Evolutionary conservation across 2,329 filamentous ascomycete genomes (phyloP), one percentile per base, ranked within the genome.

Genomic region (Aureobasidium sp.): DNA sequence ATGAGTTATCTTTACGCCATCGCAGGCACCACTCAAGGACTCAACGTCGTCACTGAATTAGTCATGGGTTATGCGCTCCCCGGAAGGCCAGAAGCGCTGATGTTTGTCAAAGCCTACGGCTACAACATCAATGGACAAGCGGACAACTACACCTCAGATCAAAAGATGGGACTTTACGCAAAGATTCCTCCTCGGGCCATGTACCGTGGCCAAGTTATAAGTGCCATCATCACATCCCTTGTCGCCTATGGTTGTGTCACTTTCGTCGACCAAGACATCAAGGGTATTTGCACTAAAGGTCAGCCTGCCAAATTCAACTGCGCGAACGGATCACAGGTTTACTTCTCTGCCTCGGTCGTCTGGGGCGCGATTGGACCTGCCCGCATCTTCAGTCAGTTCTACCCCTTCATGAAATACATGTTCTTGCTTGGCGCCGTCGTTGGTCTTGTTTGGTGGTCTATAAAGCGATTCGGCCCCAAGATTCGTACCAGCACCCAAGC

Each of bases 1-100:
- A 91, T 91, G 59, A 89, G 89, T 57, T 94, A 94, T 65, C 86
- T 94, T 62, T 93, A 93, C 86, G 89, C 88, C 14, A 88, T 94
- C 60, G 94, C 89, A 10, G 62, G 63, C 16, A 60, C 64, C 32
- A 58, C 61, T 6, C 62, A 63, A 47, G 14, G 61, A 52, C 8
- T 62, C 35, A 62, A 61, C 19, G 61, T 62, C 19, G 57, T 62
- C 22, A 59, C 55, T 7, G 59, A 60, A 10, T 59, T 94, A 53
- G 83, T 93, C 58, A 90, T 86, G 58, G 89, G 89, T 49, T 82
- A 80, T 47, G 77, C 89, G n/a, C 93, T 94, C 65, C 88, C 88
- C 0, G 89, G 89, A 25, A 84, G 86, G 1, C 89, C 88, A 1
- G 87, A 94, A 10, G 89, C 88, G 45, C 93, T 94, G 68, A 94